These are phyloP conservation scores for Sarcodon sp. DNA, from an alignment of 768 basidiomycete genomes.

Conservation along the genomic window DNA sequence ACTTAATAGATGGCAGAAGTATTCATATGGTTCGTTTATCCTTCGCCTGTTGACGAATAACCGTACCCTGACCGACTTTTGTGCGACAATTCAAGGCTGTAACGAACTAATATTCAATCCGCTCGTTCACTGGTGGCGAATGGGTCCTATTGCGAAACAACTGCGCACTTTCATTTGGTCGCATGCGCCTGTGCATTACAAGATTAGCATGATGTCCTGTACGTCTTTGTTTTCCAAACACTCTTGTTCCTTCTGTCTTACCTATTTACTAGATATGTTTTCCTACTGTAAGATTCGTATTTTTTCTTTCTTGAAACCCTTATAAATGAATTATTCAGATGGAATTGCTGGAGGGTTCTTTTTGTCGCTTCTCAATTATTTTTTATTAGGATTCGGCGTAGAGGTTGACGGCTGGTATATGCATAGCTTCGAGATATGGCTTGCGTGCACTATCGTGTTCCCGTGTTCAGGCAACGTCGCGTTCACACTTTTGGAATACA, in stretches of 20 bases:
- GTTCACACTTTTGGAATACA: conserved; percentile 58
- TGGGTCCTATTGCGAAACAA: conserved; percentile 78
- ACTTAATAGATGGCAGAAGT: conserved; percentile 88
- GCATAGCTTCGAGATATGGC: conserved; percentile 62
- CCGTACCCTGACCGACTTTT: background rate
- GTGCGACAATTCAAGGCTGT: conserved; percentile 29
- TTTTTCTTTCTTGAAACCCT: background rate
- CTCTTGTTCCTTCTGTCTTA: background rate
- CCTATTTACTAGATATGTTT: conserved; percentile 22
- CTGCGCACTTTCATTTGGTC: conserved; percentile 71
- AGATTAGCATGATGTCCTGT: conserved; percentile 67
- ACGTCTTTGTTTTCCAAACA: conserved; percentile 16
- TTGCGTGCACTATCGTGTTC: conserved; percentile 60
- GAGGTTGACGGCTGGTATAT: conserved; percentile 59
- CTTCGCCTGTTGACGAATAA: background rate
- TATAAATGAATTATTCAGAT: conserved; percentile 15
- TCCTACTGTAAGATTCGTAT: conserved; percentile 23
- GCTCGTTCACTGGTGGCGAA: conserved; percentile 58
- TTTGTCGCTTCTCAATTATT: conserved; percentile 58
- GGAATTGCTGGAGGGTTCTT: conserved; percentile 52
- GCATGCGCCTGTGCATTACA: conserved; percentile 67
- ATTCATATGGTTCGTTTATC: conserved; percentile 45
- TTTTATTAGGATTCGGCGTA: conserved; percentile 44
- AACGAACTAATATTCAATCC: conserved; percentile 83
- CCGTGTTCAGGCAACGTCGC: conserved; percentile 58